A percentile compares a stretch with the other conserved stretches of the same genome.
Evolutionary conservation across 441 rosid genomes (phyloP).

Genomic region (Gossypium davidsonii): DNA sequence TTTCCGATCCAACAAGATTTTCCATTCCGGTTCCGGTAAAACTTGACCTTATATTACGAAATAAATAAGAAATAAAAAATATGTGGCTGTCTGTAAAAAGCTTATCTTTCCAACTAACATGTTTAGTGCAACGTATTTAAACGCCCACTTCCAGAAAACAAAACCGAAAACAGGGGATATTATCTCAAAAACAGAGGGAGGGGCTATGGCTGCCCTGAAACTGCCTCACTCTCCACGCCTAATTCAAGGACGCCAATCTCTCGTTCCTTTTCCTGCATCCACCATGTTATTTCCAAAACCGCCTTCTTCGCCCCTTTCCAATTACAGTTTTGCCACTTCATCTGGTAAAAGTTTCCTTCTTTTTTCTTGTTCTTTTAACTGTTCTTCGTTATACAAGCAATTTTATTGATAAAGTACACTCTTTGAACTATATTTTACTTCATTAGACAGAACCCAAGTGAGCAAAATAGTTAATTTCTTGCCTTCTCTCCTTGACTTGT

Average conservation of each 20-base stretch:
- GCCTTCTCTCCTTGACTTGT: background rate
- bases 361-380: background rate
- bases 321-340: conserved; percentile 14
- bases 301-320: conserved; percentile 11
- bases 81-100: conserved; percentile 10
- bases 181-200: background rate
- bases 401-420: background rate
- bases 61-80: background rate
- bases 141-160: background rate
- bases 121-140: conserved; percentile 9
- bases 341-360: conserved; percentile 20
- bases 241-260: conserved; percentile 33
- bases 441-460: background rate
- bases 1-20: too few species aligned
- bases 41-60: background rate
- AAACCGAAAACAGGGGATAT: background rate
- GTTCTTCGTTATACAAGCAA: background rate
- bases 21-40: too few species aligned
- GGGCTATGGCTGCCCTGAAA: conserved; percentile 39
- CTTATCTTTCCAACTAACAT: conserved; percentile 7
- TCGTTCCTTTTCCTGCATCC: conserved; percentile 23
- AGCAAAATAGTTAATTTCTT: background rate
- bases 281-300: conserved; percentile 23
- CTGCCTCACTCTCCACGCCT: conserved; percentile 28
- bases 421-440: background rate